Percentiles rank a stretch among this genome's conserved stretches.
Evolutionary conservation across 2,329 filamentous ascomycete genomes (phyloP).

Genomic region (Diaporthe sp.): DNA sequence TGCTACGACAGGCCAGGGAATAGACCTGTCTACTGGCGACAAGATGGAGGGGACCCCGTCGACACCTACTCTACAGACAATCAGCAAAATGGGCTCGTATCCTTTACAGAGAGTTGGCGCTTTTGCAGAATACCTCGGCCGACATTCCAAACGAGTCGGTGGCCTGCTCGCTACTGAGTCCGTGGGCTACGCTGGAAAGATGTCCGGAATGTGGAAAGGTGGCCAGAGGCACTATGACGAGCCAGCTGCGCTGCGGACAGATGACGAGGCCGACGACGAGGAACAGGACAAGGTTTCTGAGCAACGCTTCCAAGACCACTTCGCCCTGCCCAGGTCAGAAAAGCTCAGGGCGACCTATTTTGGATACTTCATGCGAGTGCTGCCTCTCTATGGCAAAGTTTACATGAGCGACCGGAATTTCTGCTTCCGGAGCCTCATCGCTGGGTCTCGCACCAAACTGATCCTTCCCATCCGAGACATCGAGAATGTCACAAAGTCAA

Average conservation of each 20-base stretch:
- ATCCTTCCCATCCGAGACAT: conserved; percentile 92
- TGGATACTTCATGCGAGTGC: conserved; percentile 87
- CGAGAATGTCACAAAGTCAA: conserved; percentile 94
- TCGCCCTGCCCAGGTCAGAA: conserved; percentile 87
- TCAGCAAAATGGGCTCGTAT: conserved; percentile 75
- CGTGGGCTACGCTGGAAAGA: conserved; percentile 96
- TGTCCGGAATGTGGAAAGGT: conserved; percentile 96
- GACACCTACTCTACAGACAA: conserved; percentile 63
- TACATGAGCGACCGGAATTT: conserved; percentile 91
- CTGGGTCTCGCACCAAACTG: conserved; percentile 90
- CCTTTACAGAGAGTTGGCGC: conserved; percentile 86
- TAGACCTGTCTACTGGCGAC: conserved; percentile 47
- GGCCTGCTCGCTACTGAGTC: conserved; percentile 88
- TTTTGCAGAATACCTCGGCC: conserved; percentile 85
- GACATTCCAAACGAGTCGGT: conserved; percentile 83
- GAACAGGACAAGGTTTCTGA: conserved; percentile 68
- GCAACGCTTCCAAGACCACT: conserved; percentile 89
- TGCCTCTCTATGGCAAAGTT: conserved; percentile 95
- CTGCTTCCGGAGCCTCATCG: conserved; percentile 92
- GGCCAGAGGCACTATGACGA: conserved; percentile 89
- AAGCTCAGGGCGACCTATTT: conserved; percentile 91
- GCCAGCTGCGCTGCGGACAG: conserved; percentile 62
- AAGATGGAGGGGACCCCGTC: conserved; percentile 44
- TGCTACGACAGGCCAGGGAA: conserved; percentile 55
- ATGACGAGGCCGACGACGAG: conserved; percentile 66